Percentiles rank a stretch among this genome's conserved stretches.
These are phyloP conservation scores for Fusarium graminum DNA, from an alignment of 2,329 filamentous ascomycete genomes.

Conservation along the genomic window DNA sequence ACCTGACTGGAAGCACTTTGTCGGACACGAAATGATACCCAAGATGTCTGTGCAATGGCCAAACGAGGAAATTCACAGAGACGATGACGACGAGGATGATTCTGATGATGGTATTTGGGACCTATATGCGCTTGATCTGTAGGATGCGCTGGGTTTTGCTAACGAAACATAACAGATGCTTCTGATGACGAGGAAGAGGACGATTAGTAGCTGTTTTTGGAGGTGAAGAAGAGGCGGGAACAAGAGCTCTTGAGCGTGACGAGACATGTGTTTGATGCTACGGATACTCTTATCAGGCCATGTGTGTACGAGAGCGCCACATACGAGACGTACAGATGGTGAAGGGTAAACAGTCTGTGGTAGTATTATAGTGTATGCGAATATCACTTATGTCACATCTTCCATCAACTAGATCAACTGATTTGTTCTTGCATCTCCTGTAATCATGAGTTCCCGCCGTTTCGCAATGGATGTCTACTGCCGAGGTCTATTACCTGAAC, in stretches of 20 bases:
- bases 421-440: not conserved
- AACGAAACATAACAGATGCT: slow-evolving; percentile 29
- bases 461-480: not conserved
- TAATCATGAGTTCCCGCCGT: not conserved
- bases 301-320: not conserved
- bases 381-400: not conserved
- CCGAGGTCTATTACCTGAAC: slow-evolving; percentile 1
- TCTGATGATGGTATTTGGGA: slow-evolving; percentile 48
- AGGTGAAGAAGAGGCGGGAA: not conserved
- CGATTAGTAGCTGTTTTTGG: not conserved
- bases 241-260: not conserved
- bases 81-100: slow-evolving; percentile 29
- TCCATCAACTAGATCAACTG: not conserved
- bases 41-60: slow-evolving; percentile 32
- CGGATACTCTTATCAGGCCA: not conserved
- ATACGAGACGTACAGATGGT: not conserved
- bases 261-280: not conserved
- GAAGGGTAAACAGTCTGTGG: not conserved
- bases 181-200: slow-evolving; percentile 12
- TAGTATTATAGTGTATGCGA: not conserved
- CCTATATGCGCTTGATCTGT: slow-evolving; percentile 48
- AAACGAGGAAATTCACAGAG: slow-evolving; percentile 26
- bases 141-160: slow-evolving; percentile 31
- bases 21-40: slow-evolving; percentile 48
- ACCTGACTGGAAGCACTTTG: slow-evolving; percentile 54